Evolutionary conservation across 2,329 filamentous ascomycete genomes (phyloP).

Genomic region (Trichoderma koningiopsis): DNA sequence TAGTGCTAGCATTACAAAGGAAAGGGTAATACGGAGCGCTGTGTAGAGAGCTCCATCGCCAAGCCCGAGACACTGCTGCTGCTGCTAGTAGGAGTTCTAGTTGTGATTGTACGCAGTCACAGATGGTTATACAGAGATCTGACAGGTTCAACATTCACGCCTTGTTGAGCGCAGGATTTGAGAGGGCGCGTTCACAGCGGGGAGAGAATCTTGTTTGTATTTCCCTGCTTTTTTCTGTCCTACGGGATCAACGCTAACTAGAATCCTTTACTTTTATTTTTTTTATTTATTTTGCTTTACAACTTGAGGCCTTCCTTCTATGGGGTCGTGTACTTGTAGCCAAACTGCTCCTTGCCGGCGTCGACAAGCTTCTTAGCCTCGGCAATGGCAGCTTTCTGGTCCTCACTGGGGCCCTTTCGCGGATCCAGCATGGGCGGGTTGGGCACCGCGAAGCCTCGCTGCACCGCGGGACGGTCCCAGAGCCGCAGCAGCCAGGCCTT

Average conservation of each 20-base stretch:
- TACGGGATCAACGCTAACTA: neutral
- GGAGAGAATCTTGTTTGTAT: neutral
- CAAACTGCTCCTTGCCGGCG: constrained; percentile 49
- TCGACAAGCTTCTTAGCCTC: constrained; percentile 40
- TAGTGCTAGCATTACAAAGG: neutral
- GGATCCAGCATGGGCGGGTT: constrained; percentile 48
- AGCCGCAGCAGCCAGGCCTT: constrained; percentile 74
- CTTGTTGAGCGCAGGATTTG: neutral
- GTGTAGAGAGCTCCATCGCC: neutral
- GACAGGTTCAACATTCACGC: neutral
- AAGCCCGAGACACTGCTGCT: neutral
- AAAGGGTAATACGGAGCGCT: neutral
- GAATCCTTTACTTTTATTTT: neutral
- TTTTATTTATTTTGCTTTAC: neutral
- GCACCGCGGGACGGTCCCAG: constrained; percentile 65
- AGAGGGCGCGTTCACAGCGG: neutral
- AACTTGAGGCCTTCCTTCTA: constrained; percentile 28
- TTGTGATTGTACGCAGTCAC: neutral
- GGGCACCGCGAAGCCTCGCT: constrained; percentile 73
- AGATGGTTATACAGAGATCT: neutral
- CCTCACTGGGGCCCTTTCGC: constrained; percentile 28
- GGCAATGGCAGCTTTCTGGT: constrained; percentile 30
- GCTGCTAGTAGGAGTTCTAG: neutral
- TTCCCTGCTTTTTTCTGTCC: neutral
- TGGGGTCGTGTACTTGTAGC: constrained; percentile 51